phyloP scores from a whole-genome alignment of 2,329 filamentous ascomycete species.

The Scleromitrula shiraiana region DNA sequence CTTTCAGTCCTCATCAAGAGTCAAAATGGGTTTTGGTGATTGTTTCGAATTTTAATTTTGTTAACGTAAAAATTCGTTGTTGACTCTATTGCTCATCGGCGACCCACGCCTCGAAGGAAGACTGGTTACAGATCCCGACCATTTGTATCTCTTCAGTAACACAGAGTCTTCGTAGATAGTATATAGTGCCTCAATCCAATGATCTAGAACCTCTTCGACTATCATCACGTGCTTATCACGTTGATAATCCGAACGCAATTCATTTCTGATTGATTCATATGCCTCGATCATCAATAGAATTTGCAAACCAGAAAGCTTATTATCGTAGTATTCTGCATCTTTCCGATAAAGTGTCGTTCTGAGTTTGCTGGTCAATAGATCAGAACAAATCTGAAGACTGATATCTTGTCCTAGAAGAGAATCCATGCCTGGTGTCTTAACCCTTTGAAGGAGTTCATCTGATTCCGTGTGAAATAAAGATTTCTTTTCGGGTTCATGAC shows the following conservation, averaged over 20 bases:
- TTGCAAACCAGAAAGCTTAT: constrained; percentile 23
- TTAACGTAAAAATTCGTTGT: background rate
- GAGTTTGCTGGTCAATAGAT: constrained; percentile 24
- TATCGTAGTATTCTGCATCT: constrained; percentile 10
- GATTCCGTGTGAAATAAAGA: no score
- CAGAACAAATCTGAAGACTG: constrained; percentile 24
- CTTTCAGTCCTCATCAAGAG: no score
- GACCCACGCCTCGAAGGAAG: background rate
- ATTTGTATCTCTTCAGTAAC: background rate
- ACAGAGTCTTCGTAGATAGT: constrained; percentile 20
- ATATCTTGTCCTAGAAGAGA: constrained; percentile 12
- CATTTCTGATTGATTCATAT: constrained; percentile 23
- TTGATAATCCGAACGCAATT: constrained; percentile 10
- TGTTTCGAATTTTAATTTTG: background rate
- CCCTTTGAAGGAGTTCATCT: background rate
- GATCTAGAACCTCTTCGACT: constrained; percentile 21
- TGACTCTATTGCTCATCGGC: background rate
- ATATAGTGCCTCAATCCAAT: constrained; percentile 26
- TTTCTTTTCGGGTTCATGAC: no score
- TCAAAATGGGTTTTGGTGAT: background rate
- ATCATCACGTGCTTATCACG: constrained; percentile 14
- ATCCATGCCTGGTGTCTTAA: constrained; percentile 5
- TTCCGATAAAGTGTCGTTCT: constrained; percentile 18
- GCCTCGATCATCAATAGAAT: constrained; percentile 29
- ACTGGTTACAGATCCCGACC: background rate